Conservation (phyloP, 257 asterid genomes). For the Solanum chmielewskii region DNA sequence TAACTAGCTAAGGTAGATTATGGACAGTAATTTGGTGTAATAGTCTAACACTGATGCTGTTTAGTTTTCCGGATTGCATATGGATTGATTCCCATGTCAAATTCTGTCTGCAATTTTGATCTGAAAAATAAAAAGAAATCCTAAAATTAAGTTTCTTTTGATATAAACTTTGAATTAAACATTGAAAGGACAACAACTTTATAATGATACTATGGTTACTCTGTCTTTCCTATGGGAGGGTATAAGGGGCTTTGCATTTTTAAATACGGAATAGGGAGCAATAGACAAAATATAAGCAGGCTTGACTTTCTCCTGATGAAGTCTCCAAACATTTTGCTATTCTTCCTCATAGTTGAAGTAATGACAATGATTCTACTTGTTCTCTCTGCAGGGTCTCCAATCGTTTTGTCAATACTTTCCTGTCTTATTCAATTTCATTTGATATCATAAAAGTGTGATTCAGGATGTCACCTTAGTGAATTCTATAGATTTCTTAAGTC, state of each 20-base stretch:
- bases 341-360: no score
- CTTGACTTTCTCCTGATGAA: no score
- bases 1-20: not conserved
- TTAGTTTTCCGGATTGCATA: not conserved
- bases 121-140: not conserved
- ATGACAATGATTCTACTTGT: no score
- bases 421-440: no score
- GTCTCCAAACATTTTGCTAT: no score
- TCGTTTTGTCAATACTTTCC: no score
- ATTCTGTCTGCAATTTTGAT: not conserved
- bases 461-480: no score
- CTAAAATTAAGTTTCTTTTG: not conserved
- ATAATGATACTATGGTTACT: not conserved
- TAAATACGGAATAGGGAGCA: not conserved
- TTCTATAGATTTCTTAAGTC: no score
- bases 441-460: no score
- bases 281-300: not conserved
- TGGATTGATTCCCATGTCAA: not conserved
- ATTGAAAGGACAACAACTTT: not conserved
- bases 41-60: not conserved
- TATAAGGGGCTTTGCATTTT: not conserved
- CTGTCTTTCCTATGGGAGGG: not conserved
- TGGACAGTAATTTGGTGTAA: not conserved
- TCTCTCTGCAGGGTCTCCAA: no score
- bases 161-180: not conserved